Evolutionary conservation across 116 monocot genomes (phyloP), one percentile per base, ranked within the genome.

Genomic region (Trichopus zeylanicus): DNA sequence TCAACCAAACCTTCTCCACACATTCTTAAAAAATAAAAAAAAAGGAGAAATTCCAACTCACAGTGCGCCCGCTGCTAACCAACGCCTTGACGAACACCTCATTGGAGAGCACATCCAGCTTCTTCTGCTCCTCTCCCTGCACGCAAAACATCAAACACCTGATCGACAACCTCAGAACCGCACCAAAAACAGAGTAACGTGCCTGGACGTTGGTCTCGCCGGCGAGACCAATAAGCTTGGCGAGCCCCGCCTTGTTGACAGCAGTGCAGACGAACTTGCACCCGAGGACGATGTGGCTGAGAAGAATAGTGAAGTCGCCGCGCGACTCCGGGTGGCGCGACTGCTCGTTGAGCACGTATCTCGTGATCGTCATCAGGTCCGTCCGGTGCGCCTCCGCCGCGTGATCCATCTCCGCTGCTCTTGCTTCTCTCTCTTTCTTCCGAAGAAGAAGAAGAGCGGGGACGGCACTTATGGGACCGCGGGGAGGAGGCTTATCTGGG

Each of bases 191-290:
- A n/a, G n/a, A 37, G 25, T 27, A 63, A 63, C 59, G 66, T 67
- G 56, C 97, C 91, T 90, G 97, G 53, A 91, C 58, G 61, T 97
- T 97, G 13, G 79, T 97, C 57, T 91, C 91, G 55, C 97, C 97
- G 24, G 91, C 84, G 38, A 91, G 77, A 37, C 97, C 97, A 30
- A 97, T 77, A 66, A 97, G 87, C 62, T 91, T 87, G 4, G 97
- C 97, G 18, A 97, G 87, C n/a, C 97, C 97, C 59, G 97, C 97
- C 87, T 97, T 97, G 73, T 87, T 97, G 66, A 97, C 97, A 52
- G 97, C 77, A 31, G 97, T 79, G 79, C 91, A 90, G 60, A 97
- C 97, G 75, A 91, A 97, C 79, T 97, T 97, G 87, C 91, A 91
- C 1, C 97, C 97, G 67, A 97, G 80, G 20, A 97, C 97, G 97